Percentiles rank a stretch among this genome's conserved stretches.
phyloP scores from a whole-genome alignment of 805 yeast genomes.

The Hanseniaspora clermontiae region DNA sequence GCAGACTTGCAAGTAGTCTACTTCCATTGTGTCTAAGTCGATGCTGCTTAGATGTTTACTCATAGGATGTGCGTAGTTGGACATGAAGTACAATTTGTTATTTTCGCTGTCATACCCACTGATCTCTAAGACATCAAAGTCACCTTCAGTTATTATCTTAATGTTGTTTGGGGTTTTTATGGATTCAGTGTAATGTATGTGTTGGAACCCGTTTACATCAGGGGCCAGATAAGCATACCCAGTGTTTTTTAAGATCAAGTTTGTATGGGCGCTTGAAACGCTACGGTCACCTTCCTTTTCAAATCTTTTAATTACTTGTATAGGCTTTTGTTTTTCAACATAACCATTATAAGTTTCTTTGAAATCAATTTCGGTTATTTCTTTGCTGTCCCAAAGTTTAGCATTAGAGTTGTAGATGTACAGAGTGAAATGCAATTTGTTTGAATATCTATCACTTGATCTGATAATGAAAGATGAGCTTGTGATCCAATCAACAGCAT shows the following conservation, averaged over 20 bases:
- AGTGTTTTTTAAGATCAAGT: not conserved
- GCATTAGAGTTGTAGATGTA: conserved; percentile 30
- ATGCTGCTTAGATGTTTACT: conserved; percentile 50
- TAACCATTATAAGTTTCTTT: conserved; percentile 36
- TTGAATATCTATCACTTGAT: conserved; percentile 52
- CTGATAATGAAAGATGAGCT: conserved; percentile 40
- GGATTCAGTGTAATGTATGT: conserved; percentile 47
- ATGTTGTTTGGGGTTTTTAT: conserved; percentile 31
- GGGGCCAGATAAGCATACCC: conserved; percentile 58
- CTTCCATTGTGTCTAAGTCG: conserved; percentile 25
- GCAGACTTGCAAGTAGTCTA: conserved; percentile 14
- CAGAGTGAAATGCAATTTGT: conserved; percentile 34
- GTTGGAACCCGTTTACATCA: conserved; percentile 42
- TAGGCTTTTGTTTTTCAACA: conserved; percentile 43
- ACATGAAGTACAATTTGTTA: conserved; percentile 40
- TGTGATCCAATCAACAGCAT: conserved; percentile 51
- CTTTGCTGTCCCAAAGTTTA: not conserved
- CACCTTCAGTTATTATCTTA: conserved; percentile 33
- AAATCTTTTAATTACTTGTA: conserved; percentile 31
- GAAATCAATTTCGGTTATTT: conserved; percentile 33
- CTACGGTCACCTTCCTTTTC: conserved; percentile 21
- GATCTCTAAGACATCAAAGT: conserved; percentile 40
- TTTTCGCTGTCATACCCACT: conserved; percentile 37
- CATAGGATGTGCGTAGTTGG: conserved; percentile 35
- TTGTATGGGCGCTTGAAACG: not conserved